phyloP scores from a whole-genome alignment of 345 rosid genomes.

The Populus tremula region DNA sequence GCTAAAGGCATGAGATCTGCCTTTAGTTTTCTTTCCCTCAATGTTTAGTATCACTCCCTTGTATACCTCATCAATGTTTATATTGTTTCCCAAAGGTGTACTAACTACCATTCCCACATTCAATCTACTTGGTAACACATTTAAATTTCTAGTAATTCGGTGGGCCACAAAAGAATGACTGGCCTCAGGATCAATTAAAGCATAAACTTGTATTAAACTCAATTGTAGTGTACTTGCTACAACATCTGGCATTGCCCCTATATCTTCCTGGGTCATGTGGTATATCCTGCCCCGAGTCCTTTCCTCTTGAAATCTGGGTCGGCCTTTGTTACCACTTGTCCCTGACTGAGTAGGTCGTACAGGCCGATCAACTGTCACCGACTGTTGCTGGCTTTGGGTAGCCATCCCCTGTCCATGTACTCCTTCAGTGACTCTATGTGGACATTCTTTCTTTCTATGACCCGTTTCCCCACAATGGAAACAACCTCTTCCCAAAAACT shows the following conservation, averaged over 20 bases:
- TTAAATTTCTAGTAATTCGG: too few species aligned
- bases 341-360: not conserved
- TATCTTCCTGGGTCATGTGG: not conserved
- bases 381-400: not conserved
- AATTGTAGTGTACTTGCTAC: too few species aligned
- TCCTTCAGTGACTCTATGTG: not conserved
- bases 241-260: not conserved
- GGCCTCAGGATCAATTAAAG: too few species aligned
- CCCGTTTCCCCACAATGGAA: not conserved
- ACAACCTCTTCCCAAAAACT: not conserved
- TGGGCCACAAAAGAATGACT: too few species aligned
- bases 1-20: not conserved
- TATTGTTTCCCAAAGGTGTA: not conserved
- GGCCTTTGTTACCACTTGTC: not conserved
- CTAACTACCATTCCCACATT: not conserved
- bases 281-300: not conserved
- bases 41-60: not conserved
- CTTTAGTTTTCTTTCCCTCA: not conserved
- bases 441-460: not conserved
- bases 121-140: too few species aligned
- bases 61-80: not conserved
- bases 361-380: not conserved
- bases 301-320: not conserved
- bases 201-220: not conserved
- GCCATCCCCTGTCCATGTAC: not conserved